A percentile compares a stretch with the other conserved stretches of the same genome.
These are phyloP conservation scores for Fusarium robinianum DNA, from an alignment of 2,329 filamentous ascomycete genomes.

Conservation along the genomic window DNA sequence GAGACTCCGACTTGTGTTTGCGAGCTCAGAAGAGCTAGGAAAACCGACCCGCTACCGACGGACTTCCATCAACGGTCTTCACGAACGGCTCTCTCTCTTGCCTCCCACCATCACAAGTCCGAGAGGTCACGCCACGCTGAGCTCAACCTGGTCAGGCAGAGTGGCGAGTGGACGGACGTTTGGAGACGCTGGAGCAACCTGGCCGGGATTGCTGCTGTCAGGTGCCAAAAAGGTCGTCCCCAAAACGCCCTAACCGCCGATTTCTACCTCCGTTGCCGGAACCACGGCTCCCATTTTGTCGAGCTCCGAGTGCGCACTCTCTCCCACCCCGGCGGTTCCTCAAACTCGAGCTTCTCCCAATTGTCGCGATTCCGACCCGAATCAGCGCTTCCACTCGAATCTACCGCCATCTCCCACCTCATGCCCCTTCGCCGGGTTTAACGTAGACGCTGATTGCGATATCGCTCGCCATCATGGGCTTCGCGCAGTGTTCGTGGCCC, in stretches of 20 bases:
- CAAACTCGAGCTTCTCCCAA: constrained; percentile 3
- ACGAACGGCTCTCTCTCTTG: constrained; percentile 14
- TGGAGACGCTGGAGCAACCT: constrained; percentile 4
- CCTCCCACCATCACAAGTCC: constrained; percentile 9
- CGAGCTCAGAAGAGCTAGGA: constrained; percentile 7
- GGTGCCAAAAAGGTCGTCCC: constrained; percentile 11
- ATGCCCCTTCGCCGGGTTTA: constrained; percentile 22
- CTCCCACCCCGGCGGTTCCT: constrained; percentile 4
- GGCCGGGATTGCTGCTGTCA: constrained; percentile 22
- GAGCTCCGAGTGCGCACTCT: constrained; percentile 14
- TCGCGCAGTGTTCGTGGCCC: constrained; percentile 60
- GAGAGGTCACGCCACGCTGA: constrained; percentile 14
- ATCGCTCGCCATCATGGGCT: constrained; percentile 46
- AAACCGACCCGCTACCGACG: too few relatives aligned
- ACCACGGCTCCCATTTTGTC: constrained; percentile 23
- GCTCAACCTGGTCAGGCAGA: constrained; percentile 20
- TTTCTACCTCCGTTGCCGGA: constrained; percentile 23
- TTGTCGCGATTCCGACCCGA: constrained; percentile 15
- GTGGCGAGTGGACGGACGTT: constrained; percentile 8
- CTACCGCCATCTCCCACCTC: constrained; percentile 14
- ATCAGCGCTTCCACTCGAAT: constrained; percentile 14
- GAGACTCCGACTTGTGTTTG: neutral
- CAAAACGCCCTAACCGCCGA: constrained; percentile 21
- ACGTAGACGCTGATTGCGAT: constrained; percentile 13
- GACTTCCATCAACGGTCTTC: neutral